phyloP scores from a whole-genome alignment of 2,329 filamentous ascomycete species.

The Sclerotinia borealis region DNA sequence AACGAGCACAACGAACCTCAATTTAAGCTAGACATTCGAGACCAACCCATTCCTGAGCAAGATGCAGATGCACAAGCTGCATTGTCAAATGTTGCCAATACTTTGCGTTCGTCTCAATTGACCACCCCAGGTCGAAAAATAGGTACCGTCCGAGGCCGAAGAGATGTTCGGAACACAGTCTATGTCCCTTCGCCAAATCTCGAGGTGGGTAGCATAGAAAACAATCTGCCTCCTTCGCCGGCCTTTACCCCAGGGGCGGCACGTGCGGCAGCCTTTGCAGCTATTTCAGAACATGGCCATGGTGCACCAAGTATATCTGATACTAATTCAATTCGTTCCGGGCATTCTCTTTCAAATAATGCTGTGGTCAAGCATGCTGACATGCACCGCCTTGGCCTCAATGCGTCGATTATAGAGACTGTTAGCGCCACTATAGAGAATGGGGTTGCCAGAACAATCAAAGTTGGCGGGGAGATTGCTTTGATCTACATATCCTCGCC shows the following conservation, averaged over 20 bases:
- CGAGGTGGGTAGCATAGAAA: slow-evolving; percentile 22
- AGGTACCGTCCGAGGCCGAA: slow-evolving; percentile 77
- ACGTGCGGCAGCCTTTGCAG: slow-evolving; percentile 44
- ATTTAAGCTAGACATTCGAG: slow-evolving; percentile 76
- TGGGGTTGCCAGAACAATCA: slow-evolving; percentile 62
- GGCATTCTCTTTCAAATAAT: slow-evolving; percentile 67
- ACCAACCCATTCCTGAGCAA: slow-evolving; percentile 71
- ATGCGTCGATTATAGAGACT: slow-evolving; percentile 84
- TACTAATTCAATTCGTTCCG: slow-evolving; percentile 85
- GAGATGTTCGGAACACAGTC: slow-evolving; percentile 88
- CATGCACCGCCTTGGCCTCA: slow-evolving; percentile 71
- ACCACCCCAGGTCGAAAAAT: slow-evolving; percentile 59
- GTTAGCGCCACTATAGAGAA: slow-evolving; percentile 80
- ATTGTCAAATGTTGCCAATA: slow-evolving; percentile 68
- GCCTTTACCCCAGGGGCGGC: slow-evolving; percentile 25
- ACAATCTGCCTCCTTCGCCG: slow-evolving; percentile 29
- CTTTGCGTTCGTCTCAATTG: slow-evolving; percentile 55
- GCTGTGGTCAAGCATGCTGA: slow-evolving; percentile 75
- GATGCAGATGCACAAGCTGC: slow-evolving; percentile 71
- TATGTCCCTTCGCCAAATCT: slow-evolving; percentile 55
- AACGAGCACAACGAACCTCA: slow-evolving; percentile 53
- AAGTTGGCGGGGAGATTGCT: slow-evolving; percentile 82
- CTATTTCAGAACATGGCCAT: slow-evolving; percentile 56
- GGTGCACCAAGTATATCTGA: slow-evolving; percentile 56
- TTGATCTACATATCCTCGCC: slow-evolving; percentile 63